These are phyloP conservation scores for Fusarium brevicatenulatum DNA, from an alignment of 2,329 filamentous ascomycete species.

Conservation along the genomic window DNA sequence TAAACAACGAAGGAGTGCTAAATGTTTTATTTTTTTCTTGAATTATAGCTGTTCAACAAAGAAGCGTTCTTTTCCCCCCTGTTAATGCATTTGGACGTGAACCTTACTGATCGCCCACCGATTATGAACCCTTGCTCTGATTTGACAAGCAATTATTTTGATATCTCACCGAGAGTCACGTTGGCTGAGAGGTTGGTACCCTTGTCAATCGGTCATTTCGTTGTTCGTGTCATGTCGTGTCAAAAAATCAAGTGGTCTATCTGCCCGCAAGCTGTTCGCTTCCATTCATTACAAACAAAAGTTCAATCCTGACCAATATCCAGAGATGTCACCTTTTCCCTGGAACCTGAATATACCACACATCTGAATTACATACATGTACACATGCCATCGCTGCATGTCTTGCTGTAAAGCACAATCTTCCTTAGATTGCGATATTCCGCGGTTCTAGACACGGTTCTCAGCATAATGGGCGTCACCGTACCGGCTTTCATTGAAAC, in stretches of 20 bases:
- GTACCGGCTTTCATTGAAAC: constrained; percentile 12
- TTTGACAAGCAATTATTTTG: background rate
- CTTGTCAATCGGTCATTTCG: constrained; percentile 20
- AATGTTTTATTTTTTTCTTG: constrained; percentile 23
- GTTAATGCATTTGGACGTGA: background rate
- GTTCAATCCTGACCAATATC: background rate
- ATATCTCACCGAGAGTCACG: background rate
- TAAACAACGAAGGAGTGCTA: constrained; percentile 31
- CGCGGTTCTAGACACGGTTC: constrained; percentile 1
- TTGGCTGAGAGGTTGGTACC: background rate
- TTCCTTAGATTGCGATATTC: background rate
- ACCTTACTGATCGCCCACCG: background rate
- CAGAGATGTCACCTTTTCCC: background rate
- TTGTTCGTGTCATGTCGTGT: constrained; percentile 34
- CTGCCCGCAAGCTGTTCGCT: constrained; percentile 17
- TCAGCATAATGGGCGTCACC: constrained; percentile 15
- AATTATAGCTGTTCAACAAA: constrained; percentile 38
- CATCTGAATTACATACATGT: constrained; percentile 17
- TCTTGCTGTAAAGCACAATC: background rate
- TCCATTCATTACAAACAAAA: constrained; percentile 17
- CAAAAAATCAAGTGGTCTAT: constrained; percentile 31
- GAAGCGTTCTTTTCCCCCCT: constrained; percentile 26
- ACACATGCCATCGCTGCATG: background rate
- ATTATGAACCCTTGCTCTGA: background rate
- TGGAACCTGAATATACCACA: constrained; percentile 4